Evolutionary conservation across 2,329 filamentous ascomycete genomes (phyloP).

Genomic region (Scopulariopsis brevicaulis): DNA sequence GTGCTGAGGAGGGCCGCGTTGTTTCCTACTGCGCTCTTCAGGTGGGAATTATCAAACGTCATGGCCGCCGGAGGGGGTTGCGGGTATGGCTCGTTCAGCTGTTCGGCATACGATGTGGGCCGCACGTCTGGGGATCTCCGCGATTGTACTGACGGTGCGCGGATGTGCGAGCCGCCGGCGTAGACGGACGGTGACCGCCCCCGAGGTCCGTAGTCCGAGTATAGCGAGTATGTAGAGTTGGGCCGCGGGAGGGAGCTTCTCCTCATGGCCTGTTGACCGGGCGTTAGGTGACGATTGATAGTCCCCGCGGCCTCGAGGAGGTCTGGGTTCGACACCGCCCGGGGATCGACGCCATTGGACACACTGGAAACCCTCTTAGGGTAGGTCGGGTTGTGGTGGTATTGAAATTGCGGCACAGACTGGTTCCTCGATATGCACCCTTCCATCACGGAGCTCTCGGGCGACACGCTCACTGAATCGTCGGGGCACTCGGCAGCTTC

Average conservation of each 20-base stretch:
- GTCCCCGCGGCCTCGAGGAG: constrained; percentile 35
- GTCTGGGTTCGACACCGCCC: constrained; percentile 38
- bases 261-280: constrained; percentile 39
- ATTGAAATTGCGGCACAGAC: constrained; percentile 46
- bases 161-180: constrained; percentile 28
- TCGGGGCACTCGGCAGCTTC: constrained; percentile 33
- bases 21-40: constrained; percentile 70
- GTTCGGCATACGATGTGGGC: constrained; percentile 42
- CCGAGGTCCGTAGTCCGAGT: constrained; percentile 55
- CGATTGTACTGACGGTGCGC: constrained; percentile 35
- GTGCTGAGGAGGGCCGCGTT: constrained; percentile 86
- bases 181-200: constrained; percentile 45
- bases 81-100: constrained; percentile 63
- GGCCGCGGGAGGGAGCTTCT: constrained; percentile 56
- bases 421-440: constrained; percentile 26
- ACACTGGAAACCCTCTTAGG: constrained; percentile 28
- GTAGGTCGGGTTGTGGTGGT: constrained; percentile 46
- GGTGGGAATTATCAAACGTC: constrained; percentile 66
- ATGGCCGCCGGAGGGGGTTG: constrained; percentile 60
- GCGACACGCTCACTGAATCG: constrained; percentile 23
- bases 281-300: constrained; percentile 52
- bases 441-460: constrained; percentile 38
- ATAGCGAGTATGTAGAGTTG: constrained; percentile 63
- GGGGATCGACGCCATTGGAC: constrained; percentile 26
- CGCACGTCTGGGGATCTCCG: constrained; percentile 45